Evolutionary conservation across 192 early-diverging fungal genomes (phyloP).

Genomic region (Coemansia pectinata): DNA sequence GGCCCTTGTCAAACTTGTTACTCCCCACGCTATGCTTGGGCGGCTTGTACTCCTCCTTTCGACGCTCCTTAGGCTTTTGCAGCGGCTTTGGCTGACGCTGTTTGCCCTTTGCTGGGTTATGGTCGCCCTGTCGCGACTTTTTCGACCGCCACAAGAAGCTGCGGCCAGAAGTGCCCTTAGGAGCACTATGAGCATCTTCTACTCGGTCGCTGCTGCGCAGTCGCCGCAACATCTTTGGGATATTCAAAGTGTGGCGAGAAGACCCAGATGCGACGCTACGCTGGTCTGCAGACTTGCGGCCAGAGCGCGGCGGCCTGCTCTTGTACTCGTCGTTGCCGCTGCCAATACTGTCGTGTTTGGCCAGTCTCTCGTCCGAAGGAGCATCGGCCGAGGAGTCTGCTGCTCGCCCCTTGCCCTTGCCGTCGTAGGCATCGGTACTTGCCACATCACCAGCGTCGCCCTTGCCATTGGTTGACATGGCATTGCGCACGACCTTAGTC

Average conservation of each 20-base stretch:
- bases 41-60: constrained; percentile 24
- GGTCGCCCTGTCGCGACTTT: constrained; percentile 1
- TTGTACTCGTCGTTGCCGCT: background rate
- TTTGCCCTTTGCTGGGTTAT: background rate
- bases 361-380: background rate
- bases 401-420: background rate
- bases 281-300: constrained; percentile 17
- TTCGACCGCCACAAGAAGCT: constrained; percentile 23
- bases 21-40: constrained; percentile 14
- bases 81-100: constrained; percentile 10
- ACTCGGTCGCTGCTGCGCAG: constrained; percentile 38
- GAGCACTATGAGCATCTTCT: background rate
- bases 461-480: constrained; percentile 31
- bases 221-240: constrained; percentile 36
- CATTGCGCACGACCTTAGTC: constrained; percentile 71
- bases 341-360: background rate
- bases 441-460: background rate
- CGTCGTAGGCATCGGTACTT: background rate
- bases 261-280: constrained; percentile 30
- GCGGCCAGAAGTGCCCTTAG: constrained; percentile 9
- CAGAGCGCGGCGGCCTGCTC: constrained; percentile 1
- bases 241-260: constrained; percentile 24
- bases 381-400: background rate
- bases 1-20: constrained; percentile 51
- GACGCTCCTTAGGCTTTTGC: constrained; percentile 15